Conservation (phyloP, 2,329 filamentous ascomycete genomes). For the Colletotrichum sp. region DNA sequence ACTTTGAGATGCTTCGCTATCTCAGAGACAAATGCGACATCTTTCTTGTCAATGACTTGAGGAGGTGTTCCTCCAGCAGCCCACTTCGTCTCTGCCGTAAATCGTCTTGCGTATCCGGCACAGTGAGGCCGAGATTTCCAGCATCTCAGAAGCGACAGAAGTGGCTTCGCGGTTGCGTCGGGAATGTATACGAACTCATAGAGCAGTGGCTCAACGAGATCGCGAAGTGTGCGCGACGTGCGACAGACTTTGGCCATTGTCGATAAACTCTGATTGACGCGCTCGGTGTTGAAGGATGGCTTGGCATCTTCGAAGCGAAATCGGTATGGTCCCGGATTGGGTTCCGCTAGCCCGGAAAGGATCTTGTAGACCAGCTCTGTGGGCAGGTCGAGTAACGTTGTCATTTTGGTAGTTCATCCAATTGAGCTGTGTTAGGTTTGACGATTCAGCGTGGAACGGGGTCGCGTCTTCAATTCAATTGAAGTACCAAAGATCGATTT, state of each 20-base stretch:
- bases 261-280: not conserved
- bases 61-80: not conserved
- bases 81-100: not conserved
- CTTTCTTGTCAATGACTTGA: not conserved
- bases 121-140: conserved; percentile 1
- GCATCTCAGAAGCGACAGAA: not conserved
- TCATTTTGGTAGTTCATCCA: not conserved
- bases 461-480: not conserved
- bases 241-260: conserved; percentile 1
- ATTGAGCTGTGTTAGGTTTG: not conserved
- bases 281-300: not conserved
- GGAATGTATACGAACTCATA: not conserved
- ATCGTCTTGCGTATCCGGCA: not conserved
- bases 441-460: not conserved
- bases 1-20: not conserved
- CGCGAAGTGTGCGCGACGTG: not conserved
- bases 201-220: not conserved
- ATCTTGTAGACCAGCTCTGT: conserved; percentile 6
- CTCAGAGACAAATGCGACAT: not conserved
- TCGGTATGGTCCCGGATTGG: not conserved
- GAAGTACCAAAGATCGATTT: not conserved
- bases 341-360: not conserved
- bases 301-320: not conserved
- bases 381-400: not conserved
- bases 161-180: not conserved